Evolutionary conservation across 2,329 filamentous ascomycete species (phyloP).

Genomic region (Zasmidium citrigriseum): DNA sequence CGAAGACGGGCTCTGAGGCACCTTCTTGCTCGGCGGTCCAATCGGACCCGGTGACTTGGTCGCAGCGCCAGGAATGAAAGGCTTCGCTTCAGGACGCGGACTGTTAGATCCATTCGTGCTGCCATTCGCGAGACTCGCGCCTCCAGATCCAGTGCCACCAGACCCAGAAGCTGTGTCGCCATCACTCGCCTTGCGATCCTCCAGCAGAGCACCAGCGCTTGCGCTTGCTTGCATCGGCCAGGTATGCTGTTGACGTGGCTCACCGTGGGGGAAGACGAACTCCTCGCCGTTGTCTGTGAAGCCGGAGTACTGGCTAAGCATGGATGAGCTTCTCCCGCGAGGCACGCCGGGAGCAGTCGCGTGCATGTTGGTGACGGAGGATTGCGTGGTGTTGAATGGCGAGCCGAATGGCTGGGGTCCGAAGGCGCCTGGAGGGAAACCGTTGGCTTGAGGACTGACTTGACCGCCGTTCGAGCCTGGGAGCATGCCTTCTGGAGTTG

Average conservation of each 20-base stretch:
- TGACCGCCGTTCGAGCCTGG: slow-evolving; percentile 49
- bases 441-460: slow-evolving; percentile 21
- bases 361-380: slow-evolving; percentile 15
- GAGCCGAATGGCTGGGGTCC: slow-evolving; percentile 24
- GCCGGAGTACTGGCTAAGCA: slow-evolving; percentile 54
- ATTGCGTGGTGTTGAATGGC: slow-evolving; percentile 25
- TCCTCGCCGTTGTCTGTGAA: slow-evolving; percentile 47
- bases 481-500: slow-evolving; percentile 62
- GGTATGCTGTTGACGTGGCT: slow-evolving; percentile 22
- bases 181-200: slow-evolving; percentile 29
- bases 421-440: slow-evolving; percentile 21
- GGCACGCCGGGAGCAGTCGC: slow-evolving; percentile 16
- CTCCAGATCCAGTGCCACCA: slow-evolving; percentile 24
- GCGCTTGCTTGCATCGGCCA: slow-evolving; percentile 25
- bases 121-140: slow-evolving; percentile 23
- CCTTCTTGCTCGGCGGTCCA: slow-evolving; percentile 28
- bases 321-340: slow-evolving; percentile 53
- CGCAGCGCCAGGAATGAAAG: slow-evolving; percentile 29
- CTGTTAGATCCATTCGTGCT: slow-evolving; percentile 35
- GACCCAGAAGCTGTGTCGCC: slow-evolving; percentile 24
- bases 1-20: slow-evolving; percentile 23
- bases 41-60: slow-evolving; percentile 24
- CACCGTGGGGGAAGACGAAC: slow-evolving; percentile 22
- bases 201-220: slow-evolving; percentile 15
- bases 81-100: slow-evolving; percentile 35